phyloP scores from a whole-genome alignment of 352 stramenopile genomes.

The Phytopythium boreale region DNA sequence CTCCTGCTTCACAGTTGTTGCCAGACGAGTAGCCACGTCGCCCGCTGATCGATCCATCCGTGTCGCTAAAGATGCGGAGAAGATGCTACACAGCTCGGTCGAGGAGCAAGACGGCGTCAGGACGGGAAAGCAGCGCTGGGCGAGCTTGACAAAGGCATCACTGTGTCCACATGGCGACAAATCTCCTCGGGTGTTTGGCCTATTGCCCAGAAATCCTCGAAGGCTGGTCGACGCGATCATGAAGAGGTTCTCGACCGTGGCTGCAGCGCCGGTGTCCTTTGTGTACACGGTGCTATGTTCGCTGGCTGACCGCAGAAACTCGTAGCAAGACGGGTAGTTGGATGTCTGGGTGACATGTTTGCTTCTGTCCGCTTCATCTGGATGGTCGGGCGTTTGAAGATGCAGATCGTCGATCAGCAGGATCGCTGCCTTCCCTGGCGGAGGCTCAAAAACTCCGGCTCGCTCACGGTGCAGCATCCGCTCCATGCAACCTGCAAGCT shows the following conservation, averaged over 20 bases:
- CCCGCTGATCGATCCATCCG: not conserved
- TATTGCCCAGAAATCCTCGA: not conserved
- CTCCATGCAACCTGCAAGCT: slow-evolving; percentile 39
- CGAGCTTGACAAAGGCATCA: slow-evolving; percentile 9
- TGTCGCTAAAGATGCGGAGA: not conserved
- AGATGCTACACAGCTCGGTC: slow-evolving; percentile 1
- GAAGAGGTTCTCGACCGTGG: slow-evolving; percentile 32
- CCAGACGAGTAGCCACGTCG: slow-evolving; percentile 9
- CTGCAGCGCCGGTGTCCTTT: slow-evolving; percentile 12
- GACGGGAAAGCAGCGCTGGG: not conserved
- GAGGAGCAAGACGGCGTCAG: not conserved
- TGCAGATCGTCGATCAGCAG: slow-evolving; percentile 60
- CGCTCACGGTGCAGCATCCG: slow-evolving; percentile 57
- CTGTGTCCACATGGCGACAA: not conserved
- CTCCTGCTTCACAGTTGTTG: slow-evolving; percentile 13
- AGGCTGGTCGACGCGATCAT: slow-evolving; percentile 26
- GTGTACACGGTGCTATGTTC: slow-evolving; percentile 28
- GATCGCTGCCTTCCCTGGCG: slow-evolving; percentile 46
- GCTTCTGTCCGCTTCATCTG: no score
- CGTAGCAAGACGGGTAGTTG: slow-evolving; percentile 13
- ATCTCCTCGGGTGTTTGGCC: not conserved
- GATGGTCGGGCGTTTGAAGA: no score
- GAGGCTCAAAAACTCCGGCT: slow-evolving; percentile 42
- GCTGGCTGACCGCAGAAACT: slow-evolving; percentile 31
- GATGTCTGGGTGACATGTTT: no score